Percentiles rank a stretch among this genome's conserved stretches.
Evolutionary conservation across 768 basidiomycete genomes (phyloP).

Genomic region (Astraeus odoratus): DNA sequence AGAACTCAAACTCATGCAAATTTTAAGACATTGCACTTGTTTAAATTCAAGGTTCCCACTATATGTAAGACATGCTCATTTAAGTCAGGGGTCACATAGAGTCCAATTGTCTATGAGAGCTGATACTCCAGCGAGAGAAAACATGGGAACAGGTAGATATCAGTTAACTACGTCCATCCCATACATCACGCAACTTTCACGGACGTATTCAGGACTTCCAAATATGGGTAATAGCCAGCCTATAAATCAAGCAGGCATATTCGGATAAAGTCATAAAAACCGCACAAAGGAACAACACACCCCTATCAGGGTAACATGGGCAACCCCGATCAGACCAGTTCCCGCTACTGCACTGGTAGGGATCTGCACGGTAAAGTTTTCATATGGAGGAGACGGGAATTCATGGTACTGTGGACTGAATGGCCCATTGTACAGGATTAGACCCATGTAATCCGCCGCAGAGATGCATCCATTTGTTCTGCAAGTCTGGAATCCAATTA

Average conservation of each 20-base stretch:
- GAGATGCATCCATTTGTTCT: constrained; percentile 17
- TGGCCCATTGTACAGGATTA: constrained; percentile 41
- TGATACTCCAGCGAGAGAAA: not conserved
- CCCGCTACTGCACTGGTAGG: constrained; percentile 26
- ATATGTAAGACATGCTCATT: too few species aligned
- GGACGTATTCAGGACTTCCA: constrained; percentile 29
- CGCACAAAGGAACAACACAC: constrained; percentile 24
- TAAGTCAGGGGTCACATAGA: too few species aligned
- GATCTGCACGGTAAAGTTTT: constrained; percentile 39
- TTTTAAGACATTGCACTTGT: too few species aligned
- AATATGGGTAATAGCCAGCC: constrained; percentile 26
- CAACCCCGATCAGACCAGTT: constrained; percentile 29
- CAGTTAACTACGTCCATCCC: not conserved
- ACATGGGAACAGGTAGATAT: not conserved
- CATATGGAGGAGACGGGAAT: constrained; percentile 29
- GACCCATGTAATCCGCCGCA: constrained; percentile 30
- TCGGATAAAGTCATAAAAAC: not conserved
- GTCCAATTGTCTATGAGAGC: not conserved
- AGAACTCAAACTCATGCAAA: too few species aligned
- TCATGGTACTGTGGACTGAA: constrained; percentile 33
- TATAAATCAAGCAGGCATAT: constrained; percentile 12
- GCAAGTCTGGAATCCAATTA: constrained; percentile 39
- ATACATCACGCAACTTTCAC: constrained; percentile 15
- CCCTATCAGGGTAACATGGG: constrained; percentile 32
- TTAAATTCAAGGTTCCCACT: too few species aligned